Evolutionary conservation across 192 early-diverging fungal genomes (phyloP).

Genomic region (Coemansia sp.): DNA sequence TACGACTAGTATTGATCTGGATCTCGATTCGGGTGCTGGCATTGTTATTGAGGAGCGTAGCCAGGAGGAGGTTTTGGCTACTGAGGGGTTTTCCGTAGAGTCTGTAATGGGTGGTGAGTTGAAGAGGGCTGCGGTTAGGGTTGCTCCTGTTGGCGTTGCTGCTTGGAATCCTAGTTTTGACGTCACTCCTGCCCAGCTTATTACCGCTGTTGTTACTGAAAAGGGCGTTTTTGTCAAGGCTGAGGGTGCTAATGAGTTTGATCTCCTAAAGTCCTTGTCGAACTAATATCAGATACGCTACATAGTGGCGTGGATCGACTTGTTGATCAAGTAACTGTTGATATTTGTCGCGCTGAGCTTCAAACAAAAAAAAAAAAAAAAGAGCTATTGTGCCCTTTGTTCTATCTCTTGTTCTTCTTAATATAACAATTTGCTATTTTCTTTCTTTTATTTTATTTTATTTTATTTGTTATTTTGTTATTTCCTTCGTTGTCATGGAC

Average conservation of each 20-base stretch:
- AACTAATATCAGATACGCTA: not conserved
- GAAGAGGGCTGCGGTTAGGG: conserved; percentile 62
- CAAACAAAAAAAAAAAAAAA: not conserved
- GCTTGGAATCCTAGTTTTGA: conserved; percentile 99
- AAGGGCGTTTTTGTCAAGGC: conserved; percentile 72
- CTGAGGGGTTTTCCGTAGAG: conserved; percentile 29
- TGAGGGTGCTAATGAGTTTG: conserved; percentile 54
- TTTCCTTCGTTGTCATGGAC: not conserved
- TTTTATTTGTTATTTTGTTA: not conserved
- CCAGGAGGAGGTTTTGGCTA: conserved; percentile 70
- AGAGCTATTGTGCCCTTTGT: not conserved
- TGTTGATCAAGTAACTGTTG: not conserved
- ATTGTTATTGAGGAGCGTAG: conserved; percentile 90
- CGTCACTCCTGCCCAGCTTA: conserved; percentile 83
- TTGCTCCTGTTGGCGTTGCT: conserved; percentile 79
- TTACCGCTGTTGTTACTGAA: conserved; percentile 92
- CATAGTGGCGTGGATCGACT: not conserved
- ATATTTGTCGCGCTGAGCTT: not conserved
- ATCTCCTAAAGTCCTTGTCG: conserved; percentile 38
- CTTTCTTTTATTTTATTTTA: not conserved
- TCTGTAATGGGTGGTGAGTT: conserved; percentile 47
- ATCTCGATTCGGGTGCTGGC: conserved; percentile 62
- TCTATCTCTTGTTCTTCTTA: not conserved
- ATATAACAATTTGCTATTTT: not conserved
- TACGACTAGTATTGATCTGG: conserved; percentile 86